Conservation (phyloP, 1,284 basidiomycete genomes). For the Puccinia coronata region DNA sequence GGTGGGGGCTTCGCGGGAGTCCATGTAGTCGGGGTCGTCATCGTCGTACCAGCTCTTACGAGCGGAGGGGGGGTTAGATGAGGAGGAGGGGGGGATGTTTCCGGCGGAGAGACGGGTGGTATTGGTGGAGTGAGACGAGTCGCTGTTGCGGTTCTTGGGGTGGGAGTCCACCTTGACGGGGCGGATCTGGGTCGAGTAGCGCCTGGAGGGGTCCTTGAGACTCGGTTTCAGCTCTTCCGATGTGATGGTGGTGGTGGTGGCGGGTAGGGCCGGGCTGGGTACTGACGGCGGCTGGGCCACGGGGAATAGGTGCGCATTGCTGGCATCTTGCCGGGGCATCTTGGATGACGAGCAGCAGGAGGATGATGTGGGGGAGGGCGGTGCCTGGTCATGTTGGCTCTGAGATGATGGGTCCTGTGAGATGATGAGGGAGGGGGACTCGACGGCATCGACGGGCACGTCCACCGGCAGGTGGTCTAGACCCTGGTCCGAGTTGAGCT, state of each 20-base stretch:
- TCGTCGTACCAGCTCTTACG: conserved; percentile 26
- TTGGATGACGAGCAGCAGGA: conserved; percentile 8
- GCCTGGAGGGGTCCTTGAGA: no score
- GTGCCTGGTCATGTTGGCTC: background rate
- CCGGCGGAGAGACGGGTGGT: background rate
- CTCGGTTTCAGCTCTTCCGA: background rate
- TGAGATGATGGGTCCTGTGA: background rate
- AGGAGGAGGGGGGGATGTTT: background rate
- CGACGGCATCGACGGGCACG: conserved; percentile 16
- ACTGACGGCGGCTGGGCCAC: no score
- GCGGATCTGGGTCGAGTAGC: no score
- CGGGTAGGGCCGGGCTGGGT: no score
- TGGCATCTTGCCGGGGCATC: no score
- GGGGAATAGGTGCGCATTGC: no score
- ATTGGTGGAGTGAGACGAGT: conserved; percentile 22
- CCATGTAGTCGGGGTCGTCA: conserved; percentile 1
- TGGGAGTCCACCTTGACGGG: no score
- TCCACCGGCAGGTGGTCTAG: background rate
- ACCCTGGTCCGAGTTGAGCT: background rate
- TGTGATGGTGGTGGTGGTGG: no score
- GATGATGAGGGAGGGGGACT: conserved; percentile 2
- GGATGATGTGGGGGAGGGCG: background rate
- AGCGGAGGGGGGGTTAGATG: background rate
- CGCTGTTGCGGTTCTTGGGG: background rate
- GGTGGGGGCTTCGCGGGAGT: background rate